phyloP scores from a whole-genome alignment of 495 filamentous ascomycete species.

The Sordaria brevicollis region DNA sequence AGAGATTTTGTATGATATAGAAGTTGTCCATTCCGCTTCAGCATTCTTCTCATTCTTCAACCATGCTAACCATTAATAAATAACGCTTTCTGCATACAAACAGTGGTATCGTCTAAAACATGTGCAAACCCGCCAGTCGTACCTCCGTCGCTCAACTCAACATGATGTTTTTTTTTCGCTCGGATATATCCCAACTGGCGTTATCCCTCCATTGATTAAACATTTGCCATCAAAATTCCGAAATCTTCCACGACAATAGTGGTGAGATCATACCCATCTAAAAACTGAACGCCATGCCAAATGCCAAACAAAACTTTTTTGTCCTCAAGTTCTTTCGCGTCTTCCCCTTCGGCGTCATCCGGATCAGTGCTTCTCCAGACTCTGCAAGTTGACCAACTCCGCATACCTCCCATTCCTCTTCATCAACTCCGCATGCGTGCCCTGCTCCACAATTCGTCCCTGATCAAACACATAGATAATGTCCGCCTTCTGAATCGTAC shows the following conservation, averaged over 20 bases:
- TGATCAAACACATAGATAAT: conserved; percentile 49
- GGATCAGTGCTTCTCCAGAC: conserved; percentile 46
- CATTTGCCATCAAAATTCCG: background rate
- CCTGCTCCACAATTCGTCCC: conserved; percentile 45
- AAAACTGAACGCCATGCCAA: background rate
- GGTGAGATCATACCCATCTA: background rate
- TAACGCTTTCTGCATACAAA: background rate
- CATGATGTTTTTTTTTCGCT: background rate
- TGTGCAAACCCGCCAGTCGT: background rate
- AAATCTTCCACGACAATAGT: background rate
- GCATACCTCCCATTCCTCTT: conserved; percentile 42
- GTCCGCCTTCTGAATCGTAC: conserved; percentile 50
- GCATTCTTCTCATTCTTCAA: background rate
- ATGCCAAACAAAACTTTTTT: background rate
- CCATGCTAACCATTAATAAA: background rate
- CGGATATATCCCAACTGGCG: background rate
- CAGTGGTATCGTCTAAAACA: background rate
- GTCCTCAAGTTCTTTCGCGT: background rate
- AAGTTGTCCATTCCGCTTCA: background rate
- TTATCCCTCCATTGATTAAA: background rate
- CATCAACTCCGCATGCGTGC: conserved; percentile 44
- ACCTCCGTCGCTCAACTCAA: background rate
- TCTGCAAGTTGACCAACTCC: conserved; percentile 57
- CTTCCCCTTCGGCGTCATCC: background rate
- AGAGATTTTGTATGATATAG: background rate